Evolutionary conservation across 2,329 filamentous ascomycete genomes (phyloP).

Genomic region (Blastomyces gilchristii): DNA sequence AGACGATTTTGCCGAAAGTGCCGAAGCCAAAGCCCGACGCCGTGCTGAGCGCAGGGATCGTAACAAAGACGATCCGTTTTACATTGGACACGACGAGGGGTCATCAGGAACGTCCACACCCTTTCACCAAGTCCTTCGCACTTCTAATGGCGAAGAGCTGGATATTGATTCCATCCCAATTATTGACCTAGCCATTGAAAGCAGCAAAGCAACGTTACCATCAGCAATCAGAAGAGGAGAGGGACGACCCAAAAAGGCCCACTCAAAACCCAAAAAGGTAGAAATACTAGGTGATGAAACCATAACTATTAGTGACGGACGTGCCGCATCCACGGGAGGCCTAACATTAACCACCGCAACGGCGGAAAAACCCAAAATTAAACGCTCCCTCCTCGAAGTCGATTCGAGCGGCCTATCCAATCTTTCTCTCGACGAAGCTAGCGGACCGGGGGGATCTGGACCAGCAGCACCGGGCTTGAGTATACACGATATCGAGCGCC

Average conservation of each 20-base stretch:
- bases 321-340: conserved; percentile 47
- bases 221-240: conserved; percentile 16
- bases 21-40: conserved; percentile 62
- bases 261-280: conserved; percentile 47
- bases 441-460: conserved; percentile 12
- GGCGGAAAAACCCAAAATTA: conserved; percentile 30
- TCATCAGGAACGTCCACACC: conserved; percentile 59
- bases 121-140: conserved; percentile 64
- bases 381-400: conserved; percentile 66
- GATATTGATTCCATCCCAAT: conserved; percentile 95
- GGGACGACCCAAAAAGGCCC: conserved; percentile 23
- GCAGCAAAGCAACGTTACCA: conserved; percentile 26
- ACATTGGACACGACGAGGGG: conserved; percentile 54
- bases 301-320: conserved; percentile 38
- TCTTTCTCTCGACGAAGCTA: conserved; percentile 55
- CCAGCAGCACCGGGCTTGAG: conserved; percentile 10
- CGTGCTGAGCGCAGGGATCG: conserved; percentile 69
- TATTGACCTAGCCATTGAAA: conserved; percentile 75
- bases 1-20: conserved; percentile 48
- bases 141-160: conserved; percentile 63
- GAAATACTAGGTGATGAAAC: conserved; percentile 66
- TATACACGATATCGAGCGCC: conserved; percentile 51
- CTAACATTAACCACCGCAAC: conserved; percentile 32
- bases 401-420: conserved; percentile 73
- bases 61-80: conserved; percentile 90